Evolutionary conservation across 1,139 yeast species (phyloP).

Genomic region (Saccharomyces hybrid): DNA sequence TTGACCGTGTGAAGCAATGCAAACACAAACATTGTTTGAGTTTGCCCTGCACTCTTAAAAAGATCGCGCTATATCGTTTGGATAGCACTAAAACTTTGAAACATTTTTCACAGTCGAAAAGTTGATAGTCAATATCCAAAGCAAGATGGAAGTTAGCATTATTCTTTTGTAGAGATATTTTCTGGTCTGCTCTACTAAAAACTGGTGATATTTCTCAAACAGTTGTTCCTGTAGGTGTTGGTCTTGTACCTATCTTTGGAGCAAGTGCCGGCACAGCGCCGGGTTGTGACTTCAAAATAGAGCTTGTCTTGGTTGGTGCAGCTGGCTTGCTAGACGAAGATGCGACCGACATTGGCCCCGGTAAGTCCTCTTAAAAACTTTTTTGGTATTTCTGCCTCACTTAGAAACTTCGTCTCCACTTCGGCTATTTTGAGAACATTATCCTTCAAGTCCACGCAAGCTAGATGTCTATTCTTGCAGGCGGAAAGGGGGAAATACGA

Average conservation of each 20-base stretch:
- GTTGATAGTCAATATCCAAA: background rate
- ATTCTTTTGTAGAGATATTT: background rate
- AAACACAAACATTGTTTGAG: background rate
- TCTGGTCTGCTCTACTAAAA: background rate
- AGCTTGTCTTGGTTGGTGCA: background rate
- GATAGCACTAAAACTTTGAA: background rate
- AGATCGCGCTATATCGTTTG: background rate
- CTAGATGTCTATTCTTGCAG: conserved; percentile 53
- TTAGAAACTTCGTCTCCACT: conserved; percentile 61
- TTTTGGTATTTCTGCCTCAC: conserved; percentile 64
- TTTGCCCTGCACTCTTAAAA: background rate
- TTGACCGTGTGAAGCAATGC: no score
- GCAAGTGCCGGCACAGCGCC: conserved; percentile 15
- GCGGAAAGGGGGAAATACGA: background rate
- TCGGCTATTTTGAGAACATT: conserved; percentile 68
- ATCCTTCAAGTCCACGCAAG: conserved; percentile 62
- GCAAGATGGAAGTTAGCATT: background rate
- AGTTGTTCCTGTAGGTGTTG: conserved; percentile 18
- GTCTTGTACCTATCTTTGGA: conserved; percentile 16
- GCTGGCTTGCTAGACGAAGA: background rate
- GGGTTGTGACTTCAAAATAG: background rate
- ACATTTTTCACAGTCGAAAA: background rate
- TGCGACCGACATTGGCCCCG: conserved; percentile 3
- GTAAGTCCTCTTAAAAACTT: conserved; percentile 12
- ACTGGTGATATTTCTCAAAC: background rate